Base-by-base conservation (phyloP, 1,284 basidiomycete species). In the Ceratorhiza oryzae-sativae region DNA sequence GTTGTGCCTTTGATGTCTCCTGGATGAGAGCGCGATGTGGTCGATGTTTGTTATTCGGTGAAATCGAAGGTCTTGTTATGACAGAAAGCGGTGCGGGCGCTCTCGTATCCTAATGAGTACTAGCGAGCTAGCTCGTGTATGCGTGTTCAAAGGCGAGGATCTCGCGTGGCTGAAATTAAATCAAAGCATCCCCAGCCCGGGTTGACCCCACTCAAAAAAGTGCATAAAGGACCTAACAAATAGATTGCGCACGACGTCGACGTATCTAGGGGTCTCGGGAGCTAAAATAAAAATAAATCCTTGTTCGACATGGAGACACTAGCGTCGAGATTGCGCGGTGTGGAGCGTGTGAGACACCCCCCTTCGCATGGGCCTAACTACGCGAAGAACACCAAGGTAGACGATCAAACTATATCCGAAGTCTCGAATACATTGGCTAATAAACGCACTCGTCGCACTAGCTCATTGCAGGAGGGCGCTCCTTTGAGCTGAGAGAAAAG, bases 211-310 rank as follows among this genome's bases (percentile, higher is more conserved):
- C 48, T 49, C 18, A 23, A 49, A 49, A 49, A 49, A 49, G 48
- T 49, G 48, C 48, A 49, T 49, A 49, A 49, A 49, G 48, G 48
- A 49, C 25, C 20, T 49, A 49, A 49, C 4, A 49, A 49, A 49
- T 49, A 6, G 13, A 49, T 13, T 27, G 48, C 48, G 48, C 48
- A 49, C 48, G 48, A 49, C 25, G n/a, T 27, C 48, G 48, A 23
- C 15, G n/a, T 49, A 49, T 49, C 48, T 49, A 23, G 48, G 48
- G 48, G 48, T 4, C 48, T 49, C 2, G n/a, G 15, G 48, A 27
- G 4, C 18, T 9, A 25, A 49, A 49, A 49, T 18, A 25, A 10
- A 45, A 18, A 4, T 9, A 49, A 49, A 49, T 25, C 48, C 20
- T 27, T 49, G 25, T 27, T 27, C 48, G 48, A 49, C 48, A 25